Percentiles rank a stretch among this genome's conserved stretches.
Conservation (phyloP, 768 basidiomycete species). For the Psilocybe subaeruginosa region DNA sequence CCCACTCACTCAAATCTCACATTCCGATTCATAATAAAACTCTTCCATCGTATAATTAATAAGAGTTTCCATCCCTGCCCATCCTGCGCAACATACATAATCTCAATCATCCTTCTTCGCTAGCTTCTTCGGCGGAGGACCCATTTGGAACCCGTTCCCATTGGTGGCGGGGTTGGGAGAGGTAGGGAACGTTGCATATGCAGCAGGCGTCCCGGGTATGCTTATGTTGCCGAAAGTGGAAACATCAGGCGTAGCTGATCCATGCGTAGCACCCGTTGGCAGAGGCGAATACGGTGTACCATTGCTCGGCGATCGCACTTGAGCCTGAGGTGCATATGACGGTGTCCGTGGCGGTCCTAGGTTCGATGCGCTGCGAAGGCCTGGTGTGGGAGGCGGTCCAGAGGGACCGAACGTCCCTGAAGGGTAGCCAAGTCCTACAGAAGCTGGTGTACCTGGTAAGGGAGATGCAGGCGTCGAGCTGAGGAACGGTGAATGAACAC, state of each 20-base stretch:
- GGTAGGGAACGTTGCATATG: constrained; percentile 35
- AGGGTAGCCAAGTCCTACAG: constrained; percentile 12
- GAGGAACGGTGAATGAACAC: constrained; percentile 33
- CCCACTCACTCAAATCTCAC: no score
- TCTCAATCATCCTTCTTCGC: constrained; percentile 41
- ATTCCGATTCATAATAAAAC: no score
- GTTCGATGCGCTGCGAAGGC: constrained; percentile 5
- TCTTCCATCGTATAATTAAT: no score
- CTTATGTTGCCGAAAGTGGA: constrained; percentile 22
- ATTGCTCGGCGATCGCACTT: constrained; percentile 13
- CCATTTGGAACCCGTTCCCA: constrained; percentile 29
- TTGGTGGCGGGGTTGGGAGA: constrained; percentile 30
- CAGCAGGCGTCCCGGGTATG: constrained; percentile 35
- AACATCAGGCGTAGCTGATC: constrained; percentile 15
- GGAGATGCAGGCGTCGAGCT: constrained; percentile 19
- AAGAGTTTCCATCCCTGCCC: no score
- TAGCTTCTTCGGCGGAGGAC: constrained; percentile 26
- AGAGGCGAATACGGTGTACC: constrained; percentile 16
- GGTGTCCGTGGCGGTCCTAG: constrained; percentile 17
- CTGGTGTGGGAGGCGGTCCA: constrained; percentile 15
- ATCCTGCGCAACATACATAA: no score
- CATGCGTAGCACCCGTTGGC: constrained; percentile 10
- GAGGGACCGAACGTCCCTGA: constrained; percentile 1
- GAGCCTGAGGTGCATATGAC: neutral
- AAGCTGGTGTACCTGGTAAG: constrained; percentile 23